phyloP scores from a whole-genome alignment of 2,329 filamentous ascomycete genomes.

The Periconia sp. region DNA sequence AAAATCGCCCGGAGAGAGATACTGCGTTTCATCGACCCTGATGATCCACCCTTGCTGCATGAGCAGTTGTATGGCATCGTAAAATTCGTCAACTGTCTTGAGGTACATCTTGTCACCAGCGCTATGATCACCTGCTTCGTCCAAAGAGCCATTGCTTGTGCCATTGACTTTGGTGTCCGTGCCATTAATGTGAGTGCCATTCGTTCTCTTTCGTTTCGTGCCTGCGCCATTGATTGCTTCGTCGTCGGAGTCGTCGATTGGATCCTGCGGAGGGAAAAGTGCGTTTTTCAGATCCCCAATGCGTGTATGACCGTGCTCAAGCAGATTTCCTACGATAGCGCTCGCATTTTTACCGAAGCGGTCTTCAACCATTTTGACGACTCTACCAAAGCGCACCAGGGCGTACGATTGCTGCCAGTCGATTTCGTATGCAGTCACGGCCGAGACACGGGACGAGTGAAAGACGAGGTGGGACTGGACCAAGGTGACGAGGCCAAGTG shows the following conservation, averaged over 20 bases:
- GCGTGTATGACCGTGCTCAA: constrained; percentile 76
- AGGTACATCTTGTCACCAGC: constrained; percentile 17
- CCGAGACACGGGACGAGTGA: constrained; percentile 66
- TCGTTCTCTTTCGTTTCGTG: constrained; percentile 23
- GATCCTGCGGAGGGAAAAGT: constrained; percentile 48
- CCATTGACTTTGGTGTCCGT: constrained; percentile 17
- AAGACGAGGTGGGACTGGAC: constrained; percentile 86
- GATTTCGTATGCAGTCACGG: constrained; percentile 77
- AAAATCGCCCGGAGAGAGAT: constrained; percentile 59
- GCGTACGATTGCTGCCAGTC: constrained; percentile 80
- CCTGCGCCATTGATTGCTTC: constrained; percentile 24
- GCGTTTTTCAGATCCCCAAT: constrained; percentile 70
- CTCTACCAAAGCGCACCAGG: constrained; percentile 77
- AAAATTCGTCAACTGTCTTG: constrained; percentile 39
- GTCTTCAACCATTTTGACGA: constrained; percentile 72
- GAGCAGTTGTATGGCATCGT: constrained; percentile 49
- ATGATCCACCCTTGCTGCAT: constrained; percentile 70
- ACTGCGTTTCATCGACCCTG: constrained; percentile 55
- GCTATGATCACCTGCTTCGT: constrained; percentile 3
- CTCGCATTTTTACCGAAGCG: constrained; percentile 75
- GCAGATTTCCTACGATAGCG: constrained; percentile 71
- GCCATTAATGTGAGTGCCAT: constrained; percentile 25
- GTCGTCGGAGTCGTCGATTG: constrained; percentile 35
- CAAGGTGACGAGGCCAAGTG: constrained; percentile 79
- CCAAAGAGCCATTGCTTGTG: neutral